Base-by-base conservation (phyloP, 441 rosid species). In the Erodium trifolium region DNA sequence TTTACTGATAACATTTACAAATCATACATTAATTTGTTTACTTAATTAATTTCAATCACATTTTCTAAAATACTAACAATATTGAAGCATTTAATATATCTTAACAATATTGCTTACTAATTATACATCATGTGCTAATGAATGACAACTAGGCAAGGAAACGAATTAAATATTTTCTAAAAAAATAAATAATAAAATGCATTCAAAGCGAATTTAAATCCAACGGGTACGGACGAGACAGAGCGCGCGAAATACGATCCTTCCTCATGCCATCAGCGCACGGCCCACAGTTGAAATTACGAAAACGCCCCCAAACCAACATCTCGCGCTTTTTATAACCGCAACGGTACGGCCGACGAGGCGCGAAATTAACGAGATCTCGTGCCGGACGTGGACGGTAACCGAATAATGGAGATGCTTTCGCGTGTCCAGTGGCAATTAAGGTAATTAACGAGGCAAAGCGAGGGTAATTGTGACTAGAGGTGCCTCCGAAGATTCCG, bases 321-420 rank as follows among this genome's bases (percentile, higher is more conserved):
- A 72, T 64, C 41, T 51, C 68, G 68, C 68, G 76, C 57, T 64
- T 68, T 51, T 35, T 63, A 31, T 63, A 19, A 18, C 64, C 27
- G 4, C 27, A 55, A 17, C 62, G 62, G 16, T 7, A 4, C 10
- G 31, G 34, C 7, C 19, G n/a, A 19, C 11, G 10, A 2, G 31
- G 10, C 29, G 31, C n/a, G 64, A 59, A 7, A 59, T 6, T 59
- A 9, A 11, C 64, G 64, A 59, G 4, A 59, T 17, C 2, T 59
- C 23, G 64, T 18, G 23, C n/a, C 34, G 29, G 64, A 59, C 64
- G 64, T 19, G 64, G 64, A 59, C 34, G 64, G 64, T 59, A 59
- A 59, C 63, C 63, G 63, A 55, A 55, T n/a, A 55, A 55, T 19
- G 29, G n/a, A 10, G 64, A 23, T 2, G 34, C 11, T 19, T 23